These are phyloP conservation scores for Acorus calamus DNA, from an alignment of 106 monocot species.

Conservation along the genomic window DNA sequence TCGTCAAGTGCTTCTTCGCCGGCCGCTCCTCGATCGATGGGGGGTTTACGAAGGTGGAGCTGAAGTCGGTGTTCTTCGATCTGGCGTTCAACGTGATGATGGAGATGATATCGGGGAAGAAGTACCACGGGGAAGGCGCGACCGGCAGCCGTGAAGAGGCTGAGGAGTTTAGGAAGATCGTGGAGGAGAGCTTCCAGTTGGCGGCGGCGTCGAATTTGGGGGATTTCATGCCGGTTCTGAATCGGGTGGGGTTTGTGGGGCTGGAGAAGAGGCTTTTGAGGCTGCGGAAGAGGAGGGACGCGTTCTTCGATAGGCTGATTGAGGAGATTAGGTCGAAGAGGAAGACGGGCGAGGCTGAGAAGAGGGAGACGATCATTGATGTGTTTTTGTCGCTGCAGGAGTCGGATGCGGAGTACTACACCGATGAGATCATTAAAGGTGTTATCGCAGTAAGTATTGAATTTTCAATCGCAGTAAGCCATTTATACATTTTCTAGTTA, in stretches of 20 bases:
- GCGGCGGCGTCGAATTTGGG: background rate
- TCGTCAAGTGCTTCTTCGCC: background rate
- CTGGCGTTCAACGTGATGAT: no score
- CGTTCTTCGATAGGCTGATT: slow-evolving; percentile 20
- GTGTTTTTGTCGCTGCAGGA: slow-evolving; percentile 26
- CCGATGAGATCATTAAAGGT: slow-evolving; percentile 29
- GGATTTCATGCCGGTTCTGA: slow-evolving; percentile 21
- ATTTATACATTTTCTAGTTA: no score
- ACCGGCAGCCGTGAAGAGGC: background rate
- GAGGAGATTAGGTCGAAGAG: slow-evolving; percentile 13
- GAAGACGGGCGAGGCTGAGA: background rate
- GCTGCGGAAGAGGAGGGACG: slow-evolving; percentile 11
- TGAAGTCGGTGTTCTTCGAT: slow-evolving; percentile 1
- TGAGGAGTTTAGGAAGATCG: background rate
- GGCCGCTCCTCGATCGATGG: background rate
- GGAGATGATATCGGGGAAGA: no score
- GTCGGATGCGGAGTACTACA: slow-evolving; percentile 17
- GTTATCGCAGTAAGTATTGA: slow-evolving; percentile 11
- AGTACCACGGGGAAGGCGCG: background rate
- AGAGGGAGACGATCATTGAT: slow-evolving; percentile 18
- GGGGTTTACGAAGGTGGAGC: slow-evolving; percentile 1
- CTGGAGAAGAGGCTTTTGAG: slow-evolving; percentile 12
- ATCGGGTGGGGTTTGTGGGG: slow-evolving; percentile 21
- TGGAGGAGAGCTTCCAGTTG: slow-evolving; percentile 1
- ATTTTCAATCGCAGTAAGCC: no score